Percentiles rank a stretch among this genome's conserved stretches.
These are phyloP conservation scores for Aristolochia contorta DNA, from an alignment of 164 flowering plant genomes.

Conservation along the genomic window DNA sequence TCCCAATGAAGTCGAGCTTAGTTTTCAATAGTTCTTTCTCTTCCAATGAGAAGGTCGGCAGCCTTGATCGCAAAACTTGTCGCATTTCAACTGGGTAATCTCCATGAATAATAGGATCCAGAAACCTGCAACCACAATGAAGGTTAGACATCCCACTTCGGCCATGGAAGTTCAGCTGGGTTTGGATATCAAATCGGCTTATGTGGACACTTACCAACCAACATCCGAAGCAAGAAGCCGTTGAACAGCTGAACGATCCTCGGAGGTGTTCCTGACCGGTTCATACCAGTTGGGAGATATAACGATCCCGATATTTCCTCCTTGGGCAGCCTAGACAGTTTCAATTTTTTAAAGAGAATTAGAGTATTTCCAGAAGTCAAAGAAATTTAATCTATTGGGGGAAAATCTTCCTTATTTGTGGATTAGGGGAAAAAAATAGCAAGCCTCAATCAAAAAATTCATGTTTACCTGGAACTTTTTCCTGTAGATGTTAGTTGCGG, in stretches of 20 bases:
- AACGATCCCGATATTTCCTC: not conserved
- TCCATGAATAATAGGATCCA: conserved; percentile 30
- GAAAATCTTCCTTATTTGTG: not conserved
- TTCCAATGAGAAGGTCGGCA: conserved; percentile 20
- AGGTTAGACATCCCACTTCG: not conserved
- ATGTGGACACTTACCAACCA: not conserved
- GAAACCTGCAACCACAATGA: conserved; percentile 4
- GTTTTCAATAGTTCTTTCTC: conserved; percentile 11
- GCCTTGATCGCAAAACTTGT: conserved; percentile 5
- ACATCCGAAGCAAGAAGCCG: not conserved
- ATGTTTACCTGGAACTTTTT: conserved; percentile 1
- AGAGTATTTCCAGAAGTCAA: not conserved
- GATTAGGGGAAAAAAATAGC: not conserved
- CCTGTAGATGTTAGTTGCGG: conserved; percentile 2
- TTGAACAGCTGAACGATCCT: conserved; percentile 2
- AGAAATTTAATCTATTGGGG: not conserved
- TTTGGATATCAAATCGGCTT: not conserved
- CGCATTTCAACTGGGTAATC: conserved; percentile 31
- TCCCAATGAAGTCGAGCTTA: conserved; percentile 27
- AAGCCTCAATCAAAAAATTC: not conserved
- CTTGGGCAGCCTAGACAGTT: not conserved
- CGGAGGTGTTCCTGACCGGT: not conserved
- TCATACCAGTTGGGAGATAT: not conserved
- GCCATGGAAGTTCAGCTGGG: not conserved
- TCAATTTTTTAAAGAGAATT: not conserved